These are phyloP conservation scores for Hansfordia pulvinata DNA, from an alignment of 2,329 filamentous ascomycete species.

Conservation along the genomic window DNA sequence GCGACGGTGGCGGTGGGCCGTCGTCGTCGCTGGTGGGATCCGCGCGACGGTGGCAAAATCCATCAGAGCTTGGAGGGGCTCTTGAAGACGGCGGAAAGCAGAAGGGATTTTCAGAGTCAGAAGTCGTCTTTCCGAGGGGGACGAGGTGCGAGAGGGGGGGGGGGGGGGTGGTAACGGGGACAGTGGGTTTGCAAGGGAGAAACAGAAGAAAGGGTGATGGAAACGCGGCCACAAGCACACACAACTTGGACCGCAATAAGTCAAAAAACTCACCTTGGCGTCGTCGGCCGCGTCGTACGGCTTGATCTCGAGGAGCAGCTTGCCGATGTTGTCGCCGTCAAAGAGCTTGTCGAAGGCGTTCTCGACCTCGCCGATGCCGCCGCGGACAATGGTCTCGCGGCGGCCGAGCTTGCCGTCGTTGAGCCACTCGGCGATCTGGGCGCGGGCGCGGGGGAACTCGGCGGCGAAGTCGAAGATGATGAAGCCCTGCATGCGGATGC, in stretches of 20 bases:
- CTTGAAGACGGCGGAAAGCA: too few species aligned
- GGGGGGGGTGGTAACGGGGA: too few species aligned
- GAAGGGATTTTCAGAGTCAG: too few species aligned
- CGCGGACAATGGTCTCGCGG: conserved; percentile 56
- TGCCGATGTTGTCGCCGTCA: conserved; percentile 56
- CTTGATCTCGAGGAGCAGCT: conserved; percentile 44
- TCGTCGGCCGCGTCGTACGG: conserved; percentile 10
- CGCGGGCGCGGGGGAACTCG: conserved; percentile 41
- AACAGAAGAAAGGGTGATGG: too few species aligned
- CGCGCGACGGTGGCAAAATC: too few species aligned
- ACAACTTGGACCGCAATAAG: background rate
- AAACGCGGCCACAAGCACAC: too few species aligned
- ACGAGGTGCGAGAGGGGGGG: too few species aligned
- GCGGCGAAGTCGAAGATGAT: conserved; percentile 55
- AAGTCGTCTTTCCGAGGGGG: too few species aligned
- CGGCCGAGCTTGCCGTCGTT: conserved; percentile 57
- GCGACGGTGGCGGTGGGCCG: too few species aligned
- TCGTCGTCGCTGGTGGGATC: too few species aligned
- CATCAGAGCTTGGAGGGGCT: too few species aligned
- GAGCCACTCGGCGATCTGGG: conserved; percentile 54
- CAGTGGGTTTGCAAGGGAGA: too few species aligned
- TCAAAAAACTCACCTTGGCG: conserved; percentile 10
- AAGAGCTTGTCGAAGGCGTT: conserved; percentile 51
- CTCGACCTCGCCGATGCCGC: conserved; percentile 52
- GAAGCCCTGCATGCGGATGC: conserved; percentile 56